Base-by-base conservation (phyloP, 192 early-diverging fungal genomes). In the Entomortierella lignicola region DNA sequence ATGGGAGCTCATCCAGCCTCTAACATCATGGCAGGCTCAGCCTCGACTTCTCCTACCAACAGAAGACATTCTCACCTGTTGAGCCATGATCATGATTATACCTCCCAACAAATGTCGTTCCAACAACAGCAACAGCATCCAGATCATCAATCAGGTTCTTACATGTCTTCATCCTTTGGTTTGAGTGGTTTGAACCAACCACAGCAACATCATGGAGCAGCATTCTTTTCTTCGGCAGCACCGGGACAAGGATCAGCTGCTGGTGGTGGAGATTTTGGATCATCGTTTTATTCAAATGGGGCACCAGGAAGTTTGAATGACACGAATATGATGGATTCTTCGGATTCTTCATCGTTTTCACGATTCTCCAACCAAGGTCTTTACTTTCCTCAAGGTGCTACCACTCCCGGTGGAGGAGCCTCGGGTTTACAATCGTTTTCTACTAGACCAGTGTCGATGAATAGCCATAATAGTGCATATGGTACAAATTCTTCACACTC, bases 51-150 rank as follows among this genome's bases (percentile, higher is more conserved):
- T 7, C 52, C 74, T 10, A 39, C 61, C 32, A 64, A 59, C 55
- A 51, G 75, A 37, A 67, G 75, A 55, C 75, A 79, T n/a, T 79
- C 75, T 0, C 62, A 79, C 31, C 27, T 79, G 13, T 27, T 79
- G 27, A 79, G 75, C 53, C 75, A 79, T 12, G 75, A 79, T 25
- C 75, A 79, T 11, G 59, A 55, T 21, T 79, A 79, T 30, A 60
- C 67, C 31, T 69, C 72, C 4, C 54, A 72, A 23, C 69, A 60
- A 20, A 17, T 21, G 48, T 23, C 15, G 48, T 17, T 23, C 15
- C 41, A 52, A 15, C 69, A 72, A 23, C 62, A 56, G 11, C 60
- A 48, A 18, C 66, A 69, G 52, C 51, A 66, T 39, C 60, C 32
- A 17, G 69, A 61, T 8, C 69, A 71, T 54, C 59, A 30, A 8